A percentile compares a stretch with the other conserved stretches of the same genome.
These are phyloP conservation scores for Phaeodactylum tricornutum DNA, from an alignment of 108 stramenopile species.

Conservation along the genomic window DNA sequence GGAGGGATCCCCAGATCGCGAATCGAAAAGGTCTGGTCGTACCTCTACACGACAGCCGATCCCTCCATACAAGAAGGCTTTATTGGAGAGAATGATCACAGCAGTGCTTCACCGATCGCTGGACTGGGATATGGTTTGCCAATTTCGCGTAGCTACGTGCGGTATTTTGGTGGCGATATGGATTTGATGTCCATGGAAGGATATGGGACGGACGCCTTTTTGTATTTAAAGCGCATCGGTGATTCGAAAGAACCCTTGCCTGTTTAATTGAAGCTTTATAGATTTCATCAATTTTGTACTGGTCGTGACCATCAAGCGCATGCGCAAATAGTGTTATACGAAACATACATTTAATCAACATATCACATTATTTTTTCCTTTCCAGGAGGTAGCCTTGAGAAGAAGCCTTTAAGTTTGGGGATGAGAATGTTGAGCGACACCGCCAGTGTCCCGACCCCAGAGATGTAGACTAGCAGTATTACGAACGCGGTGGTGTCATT, in stretches of 20 bases:
- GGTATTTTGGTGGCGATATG: slow-evolving; percentile 90
- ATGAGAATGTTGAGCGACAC: too few species aligned
- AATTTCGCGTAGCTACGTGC: slow-evolving; percentile 72
- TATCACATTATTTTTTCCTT: too few species aligned
- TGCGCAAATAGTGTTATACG: too few species aligned
- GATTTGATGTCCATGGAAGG: slow-evolving; percentile 92
- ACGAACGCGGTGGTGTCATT: slow-evolving; percentile 34
- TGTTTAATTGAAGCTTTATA: slow-evolving; percentile 39
- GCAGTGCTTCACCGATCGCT: slow-evolving; percentile 40
- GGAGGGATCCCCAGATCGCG: slow-evolving; percentile 82
- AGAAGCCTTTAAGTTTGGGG: too few species aligned
- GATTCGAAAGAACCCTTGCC: slow-evolving; percentile 80
- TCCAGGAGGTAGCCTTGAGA: too few species aligned
- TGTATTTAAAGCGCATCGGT: slow-evolving; percentile 83
- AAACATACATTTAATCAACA: too few species aligned
- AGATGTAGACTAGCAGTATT: slow-evolving; percentile 50
- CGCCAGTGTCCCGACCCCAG: slow-evolving; percentile 23
- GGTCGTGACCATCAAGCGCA: too few species aligned
- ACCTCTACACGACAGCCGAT: slow-evolving; percentile 50
- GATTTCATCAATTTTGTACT: too few species aligned
- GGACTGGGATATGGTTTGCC: slow-evolving; percentile 90
- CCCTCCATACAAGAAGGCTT: slow-evolving; percentile 32
- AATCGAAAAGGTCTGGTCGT: slow-evolving; percentile 71
- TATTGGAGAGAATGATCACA: slow-evolving; percentile 22
- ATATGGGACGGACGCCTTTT: slow-evolving; percentile 98